phyloP scores from a whole-genome alignment of 176 grass and related monocot genomes.

The Carex cristatella region DNA sequence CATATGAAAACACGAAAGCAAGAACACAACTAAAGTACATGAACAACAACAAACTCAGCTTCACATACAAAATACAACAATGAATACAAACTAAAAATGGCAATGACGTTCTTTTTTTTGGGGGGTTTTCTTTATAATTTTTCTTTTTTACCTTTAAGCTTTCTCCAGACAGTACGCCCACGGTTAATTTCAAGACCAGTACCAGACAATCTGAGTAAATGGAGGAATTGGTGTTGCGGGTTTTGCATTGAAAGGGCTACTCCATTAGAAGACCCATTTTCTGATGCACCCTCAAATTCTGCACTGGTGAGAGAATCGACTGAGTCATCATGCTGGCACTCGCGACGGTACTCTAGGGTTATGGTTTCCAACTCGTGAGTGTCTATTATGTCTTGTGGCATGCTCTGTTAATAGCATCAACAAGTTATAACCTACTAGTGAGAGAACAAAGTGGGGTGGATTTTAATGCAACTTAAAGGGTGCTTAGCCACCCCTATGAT shows the following conservation, averaged over 20 bases:
- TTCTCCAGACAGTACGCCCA: constrained; percentile 84
- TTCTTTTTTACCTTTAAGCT: constrained; percentile 35
- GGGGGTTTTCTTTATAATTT: neutral
- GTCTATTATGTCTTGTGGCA: constrained; percentile 96
- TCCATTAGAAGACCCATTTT: constrained; percentile 58
- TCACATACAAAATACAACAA: constrained; percentile 1
- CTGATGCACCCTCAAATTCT: constrained; percentile 44
- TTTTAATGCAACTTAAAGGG: no score
- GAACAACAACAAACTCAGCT: constrained; percentile 18
- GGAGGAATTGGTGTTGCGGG: constrained; percentile 49
- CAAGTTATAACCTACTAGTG: constrained; percentile 1
- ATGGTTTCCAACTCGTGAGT: constrained; percentile 95
- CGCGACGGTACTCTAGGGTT: constrained; percentile 93
- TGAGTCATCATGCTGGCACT: constrained; percentile 85
- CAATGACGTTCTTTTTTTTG: neutral
- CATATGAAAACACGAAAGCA: neutral
- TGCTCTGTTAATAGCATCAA: constrained; percentile 52
- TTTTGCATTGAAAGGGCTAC: constrained; percentile 22
- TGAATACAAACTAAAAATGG: neutral
- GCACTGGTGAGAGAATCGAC: constrained; percentile 81
- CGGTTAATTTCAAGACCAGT: constrained; percentile 76
- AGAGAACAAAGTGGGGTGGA: neutral
- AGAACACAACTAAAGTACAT: neutral
- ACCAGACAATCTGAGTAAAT: constrained; percentile 68
- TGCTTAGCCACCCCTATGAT: no score